Base-by-base conservation (phyloP, 768 basidiomycete genomes). In the Heimioporus sp. region DNA sequence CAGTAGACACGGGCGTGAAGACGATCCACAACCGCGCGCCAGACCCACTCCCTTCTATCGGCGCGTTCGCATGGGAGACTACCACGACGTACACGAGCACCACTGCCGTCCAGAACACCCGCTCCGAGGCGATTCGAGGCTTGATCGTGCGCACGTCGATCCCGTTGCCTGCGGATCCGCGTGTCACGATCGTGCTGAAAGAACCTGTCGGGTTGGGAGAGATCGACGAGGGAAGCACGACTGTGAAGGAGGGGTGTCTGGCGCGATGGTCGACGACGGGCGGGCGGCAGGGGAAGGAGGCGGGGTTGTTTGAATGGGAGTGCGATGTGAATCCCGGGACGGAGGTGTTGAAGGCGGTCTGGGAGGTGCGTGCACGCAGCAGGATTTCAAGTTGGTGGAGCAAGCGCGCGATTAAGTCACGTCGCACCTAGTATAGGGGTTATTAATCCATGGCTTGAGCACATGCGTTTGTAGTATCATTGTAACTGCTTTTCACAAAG, bases 281-380 rank as follows among this genome's bases (percentile, higher is more conserved):
- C 2, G 46, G 51, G 6, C 53, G 52, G 36, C 48, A 65, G 15
- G 57, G 65, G 6, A 58, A 61, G 17, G 47, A 61, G 20, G 55
- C 37, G 9, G 64, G 66, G 5, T 24, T 59, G 20, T 59, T 67
- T 15, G 70, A 72, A 43, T 70, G 71, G 69, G 58, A 67, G 13
- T 65, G 55, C 20, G 54, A 57, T 32, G 38, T 67, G 36, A 54
- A 51, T 6, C 58, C 59, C 11, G 65, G 63, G 15, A 61, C 58
- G 51, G 52, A 56, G 47, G 49, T 64, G 21, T 48, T 72, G 51
- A 65, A 63, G 34, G 62, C 61, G 1, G 55, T 62, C 5, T 72
- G 63, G 60, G 63, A 67, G n/a, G 61, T 70, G 24, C 57, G 55
- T 43, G 61, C 57, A 1, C 68, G n/a, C n/a, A 70, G 10, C 42